Conservation (phyloP, 768 basidiomycete genomes). For the Tephrocybe rancida region DNA sequence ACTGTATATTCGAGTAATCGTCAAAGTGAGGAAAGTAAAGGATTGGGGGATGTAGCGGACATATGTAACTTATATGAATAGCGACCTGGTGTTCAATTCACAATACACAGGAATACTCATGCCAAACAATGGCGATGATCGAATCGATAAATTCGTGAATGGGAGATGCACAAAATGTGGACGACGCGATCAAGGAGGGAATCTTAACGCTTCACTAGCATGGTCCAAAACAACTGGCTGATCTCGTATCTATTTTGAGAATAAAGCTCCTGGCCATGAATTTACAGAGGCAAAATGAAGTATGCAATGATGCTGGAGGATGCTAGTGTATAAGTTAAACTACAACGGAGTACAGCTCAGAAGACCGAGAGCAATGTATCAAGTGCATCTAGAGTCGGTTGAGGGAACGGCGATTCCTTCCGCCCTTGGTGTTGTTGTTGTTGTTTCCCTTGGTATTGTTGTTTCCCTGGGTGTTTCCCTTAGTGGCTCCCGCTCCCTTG, state of each 20-base stretch:
- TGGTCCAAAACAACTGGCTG: constrained; percentile 6
- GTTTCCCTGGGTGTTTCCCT: too few species aligned
- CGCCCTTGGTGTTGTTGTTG: not conserved
- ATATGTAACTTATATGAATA: too few species aligned
- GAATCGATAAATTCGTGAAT: too few species aligned
- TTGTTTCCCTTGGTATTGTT: not conserved
- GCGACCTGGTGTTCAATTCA: too few species aligned
- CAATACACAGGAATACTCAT: too few species aligned
- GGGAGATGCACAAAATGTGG: too few species aligned
- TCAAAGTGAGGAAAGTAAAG: too few species aligned
- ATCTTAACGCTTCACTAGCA: too few species aligned
- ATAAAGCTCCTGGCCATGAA: constrained; percentile 20
- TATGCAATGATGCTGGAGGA: constrained; percentile 14
- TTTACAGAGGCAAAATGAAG: constrained; percentile 13
- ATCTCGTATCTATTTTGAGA: constrained; percentile 17
- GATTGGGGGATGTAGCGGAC: too few species aligned
- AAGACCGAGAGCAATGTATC: not conserved
- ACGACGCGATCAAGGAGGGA: too few species aligned
- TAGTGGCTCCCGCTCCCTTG: constrained; percentile 8
- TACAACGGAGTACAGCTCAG: constrained; percentile 3
- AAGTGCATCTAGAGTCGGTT: constrained; percentile 8
- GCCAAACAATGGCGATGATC: too few species aligned
- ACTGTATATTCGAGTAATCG: too few species aligned
- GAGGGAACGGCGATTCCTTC: constrained; percentile 11
- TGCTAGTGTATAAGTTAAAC: constrained; percentile 1